Conservation (phyloP, 2,329 filamentous ascomycete genomes). For the Lizonia empirigonia region DNA sequence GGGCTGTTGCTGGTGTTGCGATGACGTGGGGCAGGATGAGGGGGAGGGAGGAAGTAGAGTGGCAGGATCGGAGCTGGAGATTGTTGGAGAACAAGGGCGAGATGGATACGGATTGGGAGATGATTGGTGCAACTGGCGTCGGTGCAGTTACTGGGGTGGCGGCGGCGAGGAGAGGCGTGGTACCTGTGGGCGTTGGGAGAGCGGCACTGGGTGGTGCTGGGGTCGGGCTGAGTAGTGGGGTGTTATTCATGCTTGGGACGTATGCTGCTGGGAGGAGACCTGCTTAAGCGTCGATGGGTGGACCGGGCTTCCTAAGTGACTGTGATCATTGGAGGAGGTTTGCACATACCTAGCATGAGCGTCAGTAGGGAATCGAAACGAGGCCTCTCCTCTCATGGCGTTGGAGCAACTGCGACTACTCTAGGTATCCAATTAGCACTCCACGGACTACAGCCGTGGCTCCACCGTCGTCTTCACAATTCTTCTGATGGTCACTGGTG, state of each 20-base stretch:
- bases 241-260: slow-evolving; percentile 49
- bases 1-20: slow-evolving; percentile 52
- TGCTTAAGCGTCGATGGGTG: neutral
- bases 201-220: slow-evolving; percentile 55
- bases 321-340: neutral
- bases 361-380: neutral
- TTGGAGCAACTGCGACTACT: neutral
- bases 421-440: neutral
- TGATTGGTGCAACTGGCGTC: slow-evolving; percentile 52
- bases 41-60: slow-evolving; percentile 64
- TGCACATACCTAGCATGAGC: neutral
- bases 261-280: slow-evolving; percentile 25
- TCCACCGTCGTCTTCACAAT: neutral
- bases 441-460: neutral
- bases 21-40: slow-evolving; percentile 59
- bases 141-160: slow-evolving; percentile 43
- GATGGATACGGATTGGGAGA: slow-evolving; percentile 63
- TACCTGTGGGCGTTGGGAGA: slow-evolving; percentile 42
- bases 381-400: neutral
- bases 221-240: slow-evolving; percentile 57
- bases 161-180: slow-evolving; percentile 36
- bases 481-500: neutral
- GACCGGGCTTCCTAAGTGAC: neutral
- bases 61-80: slow-evolving; percentile 68
- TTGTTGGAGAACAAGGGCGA: slow-evolving; percentile 62